A percentile compares a stretch with the other conserved stretches of the same genome.
phyloP scores from a whole-genome alignment of 2,329 filamentous ascomycete species.

The Aspergillus fumigatiaffinis region DNA sequence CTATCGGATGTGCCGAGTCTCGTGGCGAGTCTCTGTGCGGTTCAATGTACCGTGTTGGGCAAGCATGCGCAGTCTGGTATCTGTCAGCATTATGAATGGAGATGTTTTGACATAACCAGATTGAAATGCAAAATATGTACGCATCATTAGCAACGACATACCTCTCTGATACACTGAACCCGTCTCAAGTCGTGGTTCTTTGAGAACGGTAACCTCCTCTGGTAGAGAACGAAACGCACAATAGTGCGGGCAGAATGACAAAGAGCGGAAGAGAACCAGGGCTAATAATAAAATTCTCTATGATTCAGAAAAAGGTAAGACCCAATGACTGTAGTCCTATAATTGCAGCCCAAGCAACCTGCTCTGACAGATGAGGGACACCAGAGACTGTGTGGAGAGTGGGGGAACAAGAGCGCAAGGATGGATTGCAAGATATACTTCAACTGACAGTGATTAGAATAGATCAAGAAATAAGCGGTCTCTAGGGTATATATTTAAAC shows the following conservation, averaged over 20 bases:
- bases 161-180: neutral
- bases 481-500: neutral
- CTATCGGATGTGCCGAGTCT: neutral
- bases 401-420: neutral
- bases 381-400: neutral
- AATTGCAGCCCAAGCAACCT: neutral
- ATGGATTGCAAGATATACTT: neutral
- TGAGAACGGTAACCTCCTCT: neutral
- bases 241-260: neutral
- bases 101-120: neutral
- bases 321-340: neutral
- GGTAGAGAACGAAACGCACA: neutral
- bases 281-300: neutral
- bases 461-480: neutral
- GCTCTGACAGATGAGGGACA: neutral
- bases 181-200: neutral
- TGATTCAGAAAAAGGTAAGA: neutral
- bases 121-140: neutral
- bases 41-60: neutral
- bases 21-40: neutral
- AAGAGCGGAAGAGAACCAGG: neutral
- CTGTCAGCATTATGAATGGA: neutral
- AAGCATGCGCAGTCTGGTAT: neutral
- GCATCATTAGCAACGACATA: neutral
- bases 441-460: neutral